Conservation (phyloP, 352 stramenopile species). For the Phytophthora lateralis region DNA sequence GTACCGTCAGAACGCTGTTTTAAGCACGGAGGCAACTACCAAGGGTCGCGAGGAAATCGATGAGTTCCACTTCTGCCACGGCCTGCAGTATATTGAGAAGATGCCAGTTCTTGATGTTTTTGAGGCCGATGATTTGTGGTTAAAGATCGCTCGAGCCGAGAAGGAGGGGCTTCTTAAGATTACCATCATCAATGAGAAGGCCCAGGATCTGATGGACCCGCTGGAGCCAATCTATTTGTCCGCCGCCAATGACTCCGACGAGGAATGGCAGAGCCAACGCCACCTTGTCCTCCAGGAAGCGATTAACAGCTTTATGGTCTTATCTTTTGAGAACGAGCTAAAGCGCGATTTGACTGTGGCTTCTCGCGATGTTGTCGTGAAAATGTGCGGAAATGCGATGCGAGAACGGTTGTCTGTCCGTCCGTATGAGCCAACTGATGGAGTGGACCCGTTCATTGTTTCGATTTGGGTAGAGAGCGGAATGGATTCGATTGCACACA, state of each 20-base stretch:
- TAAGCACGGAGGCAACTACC: conserved; percentile 77
- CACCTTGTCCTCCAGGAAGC: conserved; percentile 86
- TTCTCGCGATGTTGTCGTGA: conserved; percentile 76
- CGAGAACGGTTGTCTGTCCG: conserved; percentile 73
- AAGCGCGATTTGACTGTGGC: conserved; percentile 77
- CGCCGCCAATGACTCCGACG: conserved; percentile 55
- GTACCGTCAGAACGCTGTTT: conserved; percentile 74
- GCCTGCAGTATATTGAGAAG: conserved; percentile 84
- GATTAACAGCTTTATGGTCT: conserved; percentile 83
- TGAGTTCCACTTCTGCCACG: conserved; percentile 88
- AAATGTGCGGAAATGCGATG: conserved; percentile 73
- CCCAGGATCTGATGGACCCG: conserved; percentile 84
- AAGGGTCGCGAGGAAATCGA: conserved; percentile 90
- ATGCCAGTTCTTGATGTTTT: conserved; percentile 88
- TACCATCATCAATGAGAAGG: conserved; percentile 81
- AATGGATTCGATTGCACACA: conserved; percentile 81
- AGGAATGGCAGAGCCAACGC: conserved; percentile 88
- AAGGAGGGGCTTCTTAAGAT: conserved; percentile 86
- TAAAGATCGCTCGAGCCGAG: conserved; percentile 78
- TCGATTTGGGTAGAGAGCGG: conserved; percentile 88
- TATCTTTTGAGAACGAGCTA: conserved; percentile 87
- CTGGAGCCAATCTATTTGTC: conserved; percentile 76
- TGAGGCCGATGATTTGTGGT: conserved; percentile 74
- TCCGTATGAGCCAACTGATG: conserved; percentile 81
- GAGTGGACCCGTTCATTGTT: conserved; percentile 80